Conservation (phyloP, 2,329 filamentous ascomycete species). For the Cytospora chrysosperma region DNA sequence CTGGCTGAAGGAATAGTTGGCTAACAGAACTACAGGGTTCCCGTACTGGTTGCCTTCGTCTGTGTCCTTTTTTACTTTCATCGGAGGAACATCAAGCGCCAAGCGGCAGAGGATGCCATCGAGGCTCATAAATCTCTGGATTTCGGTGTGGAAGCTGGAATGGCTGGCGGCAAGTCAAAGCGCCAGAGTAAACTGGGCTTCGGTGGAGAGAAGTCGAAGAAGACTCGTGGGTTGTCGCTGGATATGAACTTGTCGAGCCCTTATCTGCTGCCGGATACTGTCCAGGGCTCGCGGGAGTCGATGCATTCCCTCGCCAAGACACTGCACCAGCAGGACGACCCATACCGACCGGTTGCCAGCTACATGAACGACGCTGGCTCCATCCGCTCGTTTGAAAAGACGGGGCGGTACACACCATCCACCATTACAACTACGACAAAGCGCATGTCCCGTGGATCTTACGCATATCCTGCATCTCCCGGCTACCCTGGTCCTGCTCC, state of each 20-base stretch:
- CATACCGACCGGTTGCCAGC: conserved; percentile 66
- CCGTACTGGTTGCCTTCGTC: conserved; percentile 50
- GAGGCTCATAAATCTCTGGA: conserved; percentile 91
- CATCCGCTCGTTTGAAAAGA: conserved; percentile 50
- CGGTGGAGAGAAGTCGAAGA: conserved; percentile 56
- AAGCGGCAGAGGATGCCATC: conserved; percentile 73
- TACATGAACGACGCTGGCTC: conserved; percentile 60
- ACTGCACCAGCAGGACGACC: conserved; percentile 74
- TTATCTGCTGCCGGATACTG: conserved; percentile 84
- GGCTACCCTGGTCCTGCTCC: conserved; percentile 36
- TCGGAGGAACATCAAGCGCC: conserved; percentile 70
- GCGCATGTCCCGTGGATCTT: conserved; percentile 23
- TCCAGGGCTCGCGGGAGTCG: conserved; percentile 80
- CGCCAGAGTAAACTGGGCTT: conserved; percentile 49
- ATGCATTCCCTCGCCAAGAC: conserved; percentile 80
- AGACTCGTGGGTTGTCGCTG: conserved; percentile 62
- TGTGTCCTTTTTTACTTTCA: conserved; percentile 74
- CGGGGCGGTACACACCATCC: conserved; percentile 34
- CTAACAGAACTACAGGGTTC: conserved; percentile 60
- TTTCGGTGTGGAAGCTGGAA: conserved; percentile 60
- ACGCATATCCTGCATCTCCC: conserved; percentile 27
- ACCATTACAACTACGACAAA: conserved; percentile 19
- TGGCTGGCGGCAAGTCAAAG: conserved; percentile 39
- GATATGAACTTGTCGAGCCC: conserved; percentile 76
- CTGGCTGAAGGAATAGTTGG: neutral